These are phyloP conservation scores for Huntiella moniliformis DNA, from an alignment of 2,329 filamentous ascomycete species.

Conservation along the genomic window DNA sequence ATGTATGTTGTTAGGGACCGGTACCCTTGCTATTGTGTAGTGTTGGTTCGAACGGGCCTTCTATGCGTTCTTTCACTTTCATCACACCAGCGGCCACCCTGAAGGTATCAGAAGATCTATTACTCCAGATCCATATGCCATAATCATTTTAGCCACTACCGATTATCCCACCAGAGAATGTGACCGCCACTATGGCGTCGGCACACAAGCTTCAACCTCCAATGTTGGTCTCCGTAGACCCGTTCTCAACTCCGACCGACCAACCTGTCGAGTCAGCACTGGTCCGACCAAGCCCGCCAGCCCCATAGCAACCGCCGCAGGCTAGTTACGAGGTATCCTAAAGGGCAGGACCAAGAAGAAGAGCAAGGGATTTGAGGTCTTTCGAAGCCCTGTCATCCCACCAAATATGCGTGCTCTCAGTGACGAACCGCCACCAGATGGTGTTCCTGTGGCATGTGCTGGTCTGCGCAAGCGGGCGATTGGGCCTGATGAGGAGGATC, in stretches of 20 bases:
- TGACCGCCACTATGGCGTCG: slow-evolving; percentile 86
- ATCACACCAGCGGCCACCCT: slow-evolving; percentile 20
- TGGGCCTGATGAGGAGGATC: slow-evolving; percentile 40
- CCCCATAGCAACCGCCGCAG: slow-evolving; percentile 70
- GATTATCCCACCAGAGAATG: slow-evolving; percentile 91
- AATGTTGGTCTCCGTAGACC: slow-evolving; percentile 42
- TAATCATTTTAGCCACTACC: slow-evolving; percentile 32
- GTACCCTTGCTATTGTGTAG: too few relatives aligned
- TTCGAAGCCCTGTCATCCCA: slow-evolving; percentile 73
- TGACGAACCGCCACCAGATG: slow-evolving; percentile 48
- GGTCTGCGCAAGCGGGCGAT: slow-evolving; percentile 41
- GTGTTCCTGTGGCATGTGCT: slow-evolving; percentile 45
- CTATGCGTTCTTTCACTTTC: slow-evolving; percentile 23
- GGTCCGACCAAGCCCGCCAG: slow-evolving; percentile 89
- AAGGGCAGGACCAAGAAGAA: slow-evolving; percentile 83
- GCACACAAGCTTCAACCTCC: neutral
- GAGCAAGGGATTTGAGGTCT: slow-evolving; percentile 91
- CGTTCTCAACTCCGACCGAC: slow-evolving; percentile 62
- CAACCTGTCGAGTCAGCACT: slow-evolving; percentile 72
- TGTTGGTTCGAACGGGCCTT: too few relatives aligned
- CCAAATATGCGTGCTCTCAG: slow-evolving; percentile 33
- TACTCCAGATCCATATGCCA: slow-evolving; percentile 25
- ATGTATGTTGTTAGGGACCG: too few relatives aligned
- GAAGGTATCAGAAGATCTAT: slow-evolving; percentile 26
- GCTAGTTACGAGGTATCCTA: slow-evolving; percentile 69